Evolutionary conservation across 2,329 filamentous ascomycete species (phyloP).

Genomic region (Fusarium armeniacum): DNA sequence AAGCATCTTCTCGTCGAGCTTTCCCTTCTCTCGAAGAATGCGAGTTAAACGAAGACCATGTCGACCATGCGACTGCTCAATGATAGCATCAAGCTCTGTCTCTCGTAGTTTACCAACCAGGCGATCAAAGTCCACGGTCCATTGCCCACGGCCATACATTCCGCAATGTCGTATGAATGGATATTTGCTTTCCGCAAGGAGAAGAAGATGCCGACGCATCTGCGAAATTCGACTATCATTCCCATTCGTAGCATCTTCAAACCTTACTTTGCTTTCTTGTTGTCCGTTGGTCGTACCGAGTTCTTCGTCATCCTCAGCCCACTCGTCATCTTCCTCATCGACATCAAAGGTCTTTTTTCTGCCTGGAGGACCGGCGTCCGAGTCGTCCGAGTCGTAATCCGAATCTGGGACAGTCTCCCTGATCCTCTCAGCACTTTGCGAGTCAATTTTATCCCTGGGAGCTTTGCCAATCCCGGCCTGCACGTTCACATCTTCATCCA

Average conservation of each 20-base stretch:
- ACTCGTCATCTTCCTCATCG: conserved; percentile 55
- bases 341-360: conserved; percentile 42
- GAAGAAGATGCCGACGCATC: conserved; percentile 79
- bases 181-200: conserved; percentile 78
- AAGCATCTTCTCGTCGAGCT: conserved; percentile 93
- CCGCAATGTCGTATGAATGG: conserved; percentile 78
- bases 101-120: conserved; percentile 80
- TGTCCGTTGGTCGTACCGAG: conserved; percentile 53
- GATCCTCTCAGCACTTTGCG: conserved; percentile 64
- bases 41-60: conserved; percentile 86
- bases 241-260: conserved; percentile 62
- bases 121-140: conserved; percentile 85
- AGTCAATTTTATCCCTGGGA: conserved; percentile 62
- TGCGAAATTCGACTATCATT: conserved; percentile 66
- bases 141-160: conserved; percentile 75
- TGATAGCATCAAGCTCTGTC: conserved; percentile 83
- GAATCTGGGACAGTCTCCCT: conserved; percentile 55
- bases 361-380: conserved; percentile 50
- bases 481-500: conserved; percentile 67
- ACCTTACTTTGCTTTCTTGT: conserved; percentile 63
- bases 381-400: conserved; percentile 56
- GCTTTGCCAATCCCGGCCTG: conserved; percentile 70
- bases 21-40: conserved; percentile 87
- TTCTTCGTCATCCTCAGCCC: conserved; percentile 53
- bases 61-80: conserved; percentile 81